phyloP scores from a whole-genome alignment of 768 basidiomycete genomes.

The Suillus cothurnatus region DNA sequence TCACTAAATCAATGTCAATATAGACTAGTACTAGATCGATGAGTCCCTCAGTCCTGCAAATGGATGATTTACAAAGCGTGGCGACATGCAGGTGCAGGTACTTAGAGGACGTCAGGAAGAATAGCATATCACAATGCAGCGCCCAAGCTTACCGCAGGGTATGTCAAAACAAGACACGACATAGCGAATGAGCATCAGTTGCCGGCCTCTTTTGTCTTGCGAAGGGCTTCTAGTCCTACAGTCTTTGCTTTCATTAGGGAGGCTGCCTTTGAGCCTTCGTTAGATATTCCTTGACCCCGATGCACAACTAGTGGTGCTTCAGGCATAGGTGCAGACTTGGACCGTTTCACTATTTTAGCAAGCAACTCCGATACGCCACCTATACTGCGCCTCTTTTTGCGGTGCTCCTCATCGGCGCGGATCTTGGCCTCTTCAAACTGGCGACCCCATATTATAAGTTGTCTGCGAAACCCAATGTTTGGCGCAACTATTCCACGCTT shows the following conservation, averaged over 20 bases:
- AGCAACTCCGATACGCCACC: conserved; percentile 5
- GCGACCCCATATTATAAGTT: conserved; percentile 46
- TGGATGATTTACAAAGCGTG: background rate
- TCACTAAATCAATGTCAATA: background rate
- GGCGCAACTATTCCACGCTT: conserved; percentile 65
- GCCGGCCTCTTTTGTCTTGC: background rate
- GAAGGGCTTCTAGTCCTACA: background rate
- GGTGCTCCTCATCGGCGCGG: conserved; percentile 19
- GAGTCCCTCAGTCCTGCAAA: background rate
- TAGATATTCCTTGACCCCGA: background rate
- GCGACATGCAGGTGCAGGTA: background rate
- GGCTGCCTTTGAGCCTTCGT: background rate
- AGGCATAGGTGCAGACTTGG: background rate
- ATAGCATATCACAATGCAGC: background rate
- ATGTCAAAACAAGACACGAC: background rate
- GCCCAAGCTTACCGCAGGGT: background rate
- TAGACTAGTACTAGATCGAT: no score
- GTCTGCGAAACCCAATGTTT: conserved; percentile 66
- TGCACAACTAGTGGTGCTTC: background rate
- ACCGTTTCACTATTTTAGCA: conserved; percentile 13
- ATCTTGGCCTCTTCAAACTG: conserved; percentile 30
- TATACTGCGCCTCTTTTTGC: conserved; percentile 13
- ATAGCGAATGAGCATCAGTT: background rate
- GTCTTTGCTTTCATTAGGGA: background rate
- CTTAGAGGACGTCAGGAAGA: background rate